Conservation (phyloP, 208 protist genomes). For the Vickermania ingenoplastis region DNA sequence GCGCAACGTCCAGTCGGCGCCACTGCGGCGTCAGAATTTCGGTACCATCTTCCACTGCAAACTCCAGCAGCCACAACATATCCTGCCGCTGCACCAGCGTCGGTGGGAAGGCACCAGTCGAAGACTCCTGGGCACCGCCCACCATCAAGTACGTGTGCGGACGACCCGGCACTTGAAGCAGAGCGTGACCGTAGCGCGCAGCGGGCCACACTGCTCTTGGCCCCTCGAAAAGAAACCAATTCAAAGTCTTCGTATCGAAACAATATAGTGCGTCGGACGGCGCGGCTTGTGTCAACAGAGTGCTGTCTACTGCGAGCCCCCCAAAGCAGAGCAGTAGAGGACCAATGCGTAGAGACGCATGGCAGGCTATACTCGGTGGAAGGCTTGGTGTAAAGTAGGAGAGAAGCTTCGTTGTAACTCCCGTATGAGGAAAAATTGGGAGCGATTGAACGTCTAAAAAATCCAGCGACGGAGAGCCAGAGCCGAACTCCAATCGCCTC, state of each 20-base stretch:
- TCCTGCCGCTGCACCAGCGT: constrained; percentile 24
- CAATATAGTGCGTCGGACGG: neutral
- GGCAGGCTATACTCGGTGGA: no score
- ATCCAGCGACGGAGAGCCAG: no score
- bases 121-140: constrained; percentile 14
- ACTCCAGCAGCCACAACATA: constrained; percentile 29
- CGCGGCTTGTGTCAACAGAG: neutral
- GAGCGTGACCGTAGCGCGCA: constrained; percentile 44
- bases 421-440: no score
- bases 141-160: constrained; percentile 16
- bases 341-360: no score
- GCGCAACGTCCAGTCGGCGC: constrained; percentile 26
- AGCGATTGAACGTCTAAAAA: no score
- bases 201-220: constrained; percentile 24
- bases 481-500: no score
- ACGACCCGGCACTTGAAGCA: constrained; percentile 20
- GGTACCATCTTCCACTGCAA: no score
- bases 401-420: no score
- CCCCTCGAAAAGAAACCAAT: neutral
- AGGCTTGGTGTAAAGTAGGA: no score
- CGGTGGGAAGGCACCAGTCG: neutral
- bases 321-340: no score
- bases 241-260: neutral
- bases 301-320: no score
- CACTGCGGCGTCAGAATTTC: no score